phyloP scores from a whole-genome alignment of 1,139 yeast genomes.

The Candida neerlandica region DNA sequence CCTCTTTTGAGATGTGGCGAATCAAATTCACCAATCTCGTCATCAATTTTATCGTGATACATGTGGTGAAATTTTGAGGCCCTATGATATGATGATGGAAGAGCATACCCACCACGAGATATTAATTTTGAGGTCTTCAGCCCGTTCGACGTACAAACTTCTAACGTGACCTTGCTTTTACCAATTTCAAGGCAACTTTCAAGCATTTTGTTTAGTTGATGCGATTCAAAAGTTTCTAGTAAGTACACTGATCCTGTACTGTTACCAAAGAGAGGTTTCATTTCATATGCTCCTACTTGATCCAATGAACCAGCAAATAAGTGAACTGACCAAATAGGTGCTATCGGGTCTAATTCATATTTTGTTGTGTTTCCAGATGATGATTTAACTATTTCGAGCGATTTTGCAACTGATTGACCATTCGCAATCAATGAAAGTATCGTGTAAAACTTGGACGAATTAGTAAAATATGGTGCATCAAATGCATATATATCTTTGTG shows the following conservation, averaged over 20 bases:
- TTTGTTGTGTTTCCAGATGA: conserved; percentile 29
- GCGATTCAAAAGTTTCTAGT: conserved; percentile 28
- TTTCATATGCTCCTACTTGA: conserved; percentile 45
- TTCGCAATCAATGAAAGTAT: conserved; percentile 32
- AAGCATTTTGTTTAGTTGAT: conserved; percentile 21
- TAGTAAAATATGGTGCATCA: conserved; percentile 27
- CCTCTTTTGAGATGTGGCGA: conserved; percentile 29
- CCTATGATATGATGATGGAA: conserved; percentile 36
- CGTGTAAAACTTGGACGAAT: conserved; percentile 32
- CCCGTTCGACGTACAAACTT: conserved; percentile 33
- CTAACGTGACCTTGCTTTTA: conserved; percentile 18
- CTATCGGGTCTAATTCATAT: conserved; percentile 18
- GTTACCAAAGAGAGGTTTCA: conserved; percentile 32
- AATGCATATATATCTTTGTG: conserved; percentile 38
- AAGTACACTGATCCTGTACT: conserved; percentile 35
- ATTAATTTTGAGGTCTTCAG: conserved; percentile 34
- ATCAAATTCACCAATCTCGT: conserved; percentile 35
- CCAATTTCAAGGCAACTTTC: neutral
- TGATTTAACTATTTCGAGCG: conserved; percentile 18
- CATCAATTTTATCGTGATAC: conserved; percentile 38
- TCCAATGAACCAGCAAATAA: conserved; percentile 41
- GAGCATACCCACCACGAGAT: conserved; percentile 30
- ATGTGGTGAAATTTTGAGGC: conserved; percentile 23
- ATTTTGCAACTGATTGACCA: conserved; percentile 28
- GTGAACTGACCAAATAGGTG: conserved; percentile 35